Conservation (phyloP, 1,284 basidiomycete species). For the Irpex rosettiformis region DNA sequence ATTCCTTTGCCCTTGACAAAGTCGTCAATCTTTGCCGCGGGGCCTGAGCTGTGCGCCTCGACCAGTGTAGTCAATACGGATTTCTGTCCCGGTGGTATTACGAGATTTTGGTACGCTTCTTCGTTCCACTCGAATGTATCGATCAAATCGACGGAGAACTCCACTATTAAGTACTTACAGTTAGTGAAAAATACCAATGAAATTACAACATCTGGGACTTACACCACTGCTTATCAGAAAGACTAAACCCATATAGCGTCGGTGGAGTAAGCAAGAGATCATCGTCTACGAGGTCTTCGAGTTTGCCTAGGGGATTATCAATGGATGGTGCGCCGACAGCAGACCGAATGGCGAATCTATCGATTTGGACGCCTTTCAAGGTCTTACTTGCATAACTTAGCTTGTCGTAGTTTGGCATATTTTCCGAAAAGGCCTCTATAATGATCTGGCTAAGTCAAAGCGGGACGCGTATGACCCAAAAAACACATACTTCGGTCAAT, state of each 20-base stretch:
- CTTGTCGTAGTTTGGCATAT: constrained; percentile 28
- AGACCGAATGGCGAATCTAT: constrained; percentile 25
- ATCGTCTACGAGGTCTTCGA: constrained; percentile 42
- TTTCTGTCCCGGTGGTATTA: constrained; percentile 51
- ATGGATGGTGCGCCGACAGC: constrained; percentile 1
- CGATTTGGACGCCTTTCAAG: constrained; percentile 27
- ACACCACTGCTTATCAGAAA: constrained; percentile 59
- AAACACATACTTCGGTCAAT: constrained; percentile 48
- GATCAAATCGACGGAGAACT: constrained; percentile 52
- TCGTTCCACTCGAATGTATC: constrained; percentile 50
- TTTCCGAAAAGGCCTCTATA: constrained; percentile 28
- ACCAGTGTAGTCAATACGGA: constrained; percentile 52
- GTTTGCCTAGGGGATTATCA: constrained; percentile 11
- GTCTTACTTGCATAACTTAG: constrained; percentile 26
- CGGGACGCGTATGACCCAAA: no score
- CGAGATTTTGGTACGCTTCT: constrained; percentile 56
- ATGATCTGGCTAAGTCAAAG: constrained; percentile 3
- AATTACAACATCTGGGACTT: constrained; percentile 23
- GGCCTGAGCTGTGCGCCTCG: constrained; percentile 48
- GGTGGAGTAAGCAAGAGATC: constrained; percentile 51
- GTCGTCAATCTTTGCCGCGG: constrained; percentile 47
- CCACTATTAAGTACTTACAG: constrained; percentile 35
- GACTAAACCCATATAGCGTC: constrained; percentile 57
- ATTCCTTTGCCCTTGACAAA: constrained; percentile 62
- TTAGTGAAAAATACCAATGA: neutral